phyloP scores from a whole-genome alignment of 257 asterid species.

The Capsicum baccatum region DNA sequence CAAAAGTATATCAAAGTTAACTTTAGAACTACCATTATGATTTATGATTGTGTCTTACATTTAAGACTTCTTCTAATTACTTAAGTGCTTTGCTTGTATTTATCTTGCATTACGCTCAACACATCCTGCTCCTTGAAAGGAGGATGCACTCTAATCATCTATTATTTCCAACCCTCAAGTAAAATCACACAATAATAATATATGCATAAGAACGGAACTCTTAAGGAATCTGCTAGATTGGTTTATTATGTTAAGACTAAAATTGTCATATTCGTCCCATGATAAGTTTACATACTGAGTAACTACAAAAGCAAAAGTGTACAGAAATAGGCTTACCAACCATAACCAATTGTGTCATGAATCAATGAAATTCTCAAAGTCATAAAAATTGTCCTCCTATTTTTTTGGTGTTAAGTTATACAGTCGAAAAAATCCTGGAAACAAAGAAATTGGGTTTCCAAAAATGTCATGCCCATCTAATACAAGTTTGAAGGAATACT shows the following conservation, averaged over 20 bases:
- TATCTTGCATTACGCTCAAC: not conserved
- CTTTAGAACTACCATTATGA: not conserved
- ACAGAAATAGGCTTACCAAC: not conserved
- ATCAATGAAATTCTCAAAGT: not conserved
- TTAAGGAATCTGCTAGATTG: not conserved
- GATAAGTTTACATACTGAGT: not conserved
- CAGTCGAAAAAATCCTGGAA: not conserved
- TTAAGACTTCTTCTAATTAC: not conserved
- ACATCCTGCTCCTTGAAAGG: not conserved
- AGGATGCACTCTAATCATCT: not conserved
- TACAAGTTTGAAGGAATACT: not conserved
- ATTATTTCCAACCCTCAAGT: not conserved
- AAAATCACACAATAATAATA: not conserved
- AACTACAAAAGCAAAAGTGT: conserved; percentile 7
- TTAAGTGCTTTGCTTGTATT: not conserved
- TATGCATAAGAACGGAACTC: not conserved
- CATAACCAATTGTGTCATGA: not conserved
- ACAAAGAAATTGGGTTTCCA: not conserved
- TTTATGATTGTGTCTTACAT: not conserved
- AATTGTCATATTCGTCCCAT: not conserved
- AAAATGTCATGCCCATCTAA: not conserved
- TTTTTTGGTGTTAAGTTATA: not conserved
- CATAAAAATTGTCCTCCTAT: not conserved
- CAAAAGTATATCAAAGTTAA: not conserved
- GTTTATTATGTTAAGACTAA: not conserved